Evolutionary conservation across 768 basidiomycete genomes (phyloP), one percentile per base, ranked within the genome.

Genomic region (Mycena haematopus): DNA sequence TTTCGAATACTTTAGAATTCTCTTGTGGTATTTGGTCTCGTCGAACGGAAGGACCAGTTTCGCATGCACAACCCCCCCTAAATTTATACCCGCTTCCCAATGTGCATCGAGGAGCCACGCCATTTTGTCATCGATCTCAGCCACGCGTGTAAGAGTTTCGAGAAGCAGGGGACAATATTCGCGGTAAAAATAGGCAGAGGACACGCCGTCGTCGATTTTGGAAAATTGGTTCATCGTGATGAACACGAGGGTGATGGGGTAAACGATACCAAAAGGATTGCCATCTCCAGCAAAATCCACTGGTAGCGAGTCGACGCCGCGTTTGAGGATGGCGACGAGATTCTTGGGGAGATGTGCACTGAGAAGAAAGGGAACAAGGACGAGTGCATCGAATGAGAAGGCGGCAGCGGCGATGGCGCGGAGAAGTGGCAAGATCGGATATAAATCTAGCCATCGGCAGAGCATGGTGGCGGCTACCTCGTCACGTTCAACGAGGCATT

Each of bases 341-440:
- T 63, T 63, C 19, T 63, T 63, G 51, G 62, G 50, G 33, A 63
- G 62, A 53, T 63, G 62, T 13, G 62, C 56, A 56, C 62, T 63
- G 52, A 52, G 62, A 21, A 63, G 62, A 52, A 63, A 53, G 5
- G 62, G 56, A 33, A 58, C 51, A 50, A 63, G 42, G 56, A 63
- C 56, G 24, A 1, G 21, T 53, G 7, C 19, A 29, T 51, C 62
- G 17, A 63, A 63, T 19, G 31, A 40, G 45, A 35, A 35, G n/a
- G 56, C 62, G 33, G 36, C 38, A 21, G 56, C 62, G 38, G 14
- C 15, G 56, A 63, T 58, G 56, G 62, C 62, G 24, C 62, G 62
- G 15, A 63, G 56, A 49, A 53, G 50, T 4, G 62, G 56, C 52
- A 63, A 42, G 36, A 63, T 53, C 17, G 62, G 62, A 27, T 63